Evolutionary conservation across 768 basidiomycete genomes (phyloP).

Genomic region (Melanogaster broomeanus): DNA sequence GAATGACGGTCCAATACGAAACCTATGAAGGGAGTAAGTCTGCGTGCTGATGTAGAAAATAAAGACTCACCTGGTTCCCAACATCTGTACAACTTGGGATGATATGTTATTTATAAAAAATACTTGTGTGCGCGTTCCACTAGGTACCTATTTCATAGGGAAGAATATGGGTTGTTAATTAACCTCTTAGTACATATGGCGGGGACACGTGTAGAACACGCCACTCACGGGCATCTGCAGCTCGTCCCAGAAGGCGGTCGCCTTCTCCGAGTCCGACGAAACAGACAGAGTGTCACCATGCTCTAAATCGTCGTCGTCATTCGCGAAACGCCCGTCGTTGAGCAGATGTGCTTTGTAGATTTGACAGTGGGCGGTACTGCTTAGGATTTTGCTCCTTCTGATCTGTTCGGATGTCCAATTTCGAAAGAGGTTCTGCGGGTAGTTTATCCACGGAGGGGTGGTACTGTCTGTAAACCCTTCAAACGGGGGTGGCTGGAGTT

Average conservation of each 20-base stretch:
- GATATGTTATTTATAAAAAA: slow-evolving; percentile 32
- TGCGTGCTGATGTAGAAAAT: neutral
- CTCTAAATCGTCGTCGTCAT: neutral
- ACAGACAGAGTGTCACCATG: neutral
- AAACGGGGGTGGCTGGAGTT: neutral
- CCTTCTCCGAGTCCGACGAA: slow-evolving; percentile 8
- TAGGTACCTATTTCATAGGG: slow-evolving; percentile 10
- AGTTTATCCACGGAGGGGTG: slow-evolving; percentile 27
- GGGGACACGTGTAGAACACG: neutral
- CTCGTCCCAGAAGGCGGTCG: slow-evolving; percentile 31
- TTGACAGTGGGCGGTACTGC: neutral
- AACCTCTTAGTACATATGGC: neutral
- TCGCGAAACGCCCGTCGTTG: neutral
- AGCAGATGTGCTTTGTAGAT: neutral
- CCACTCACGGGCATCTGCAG: slow-evolving; percentile 34
- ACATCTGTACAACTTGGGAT: slow-evolving; percentile 34
- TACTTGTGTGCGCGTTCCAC: slow-evolving; percentile 22
- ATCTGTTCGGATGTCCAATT: slow-evolving; percentile 50
- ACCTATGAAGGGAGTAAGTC: slow-evolving; percentile 18
- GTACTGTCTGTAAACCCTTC: neutral
- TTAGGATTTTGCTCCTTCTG: slow-evolving; percentile 24
- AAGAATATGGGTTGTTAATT: neutral
- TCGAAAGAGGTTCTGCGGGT: slow-evolving; percentile 48
- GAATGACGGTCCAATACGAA: slow-evolving; percentile 39
- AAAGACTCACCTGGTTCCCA: slow-evolving; percentile 32